These are phyloP conservation scores for Melaleuca alternifolia DNA, from an alignment of 345 rosid species.

Conservation along the genomic window DNA sequence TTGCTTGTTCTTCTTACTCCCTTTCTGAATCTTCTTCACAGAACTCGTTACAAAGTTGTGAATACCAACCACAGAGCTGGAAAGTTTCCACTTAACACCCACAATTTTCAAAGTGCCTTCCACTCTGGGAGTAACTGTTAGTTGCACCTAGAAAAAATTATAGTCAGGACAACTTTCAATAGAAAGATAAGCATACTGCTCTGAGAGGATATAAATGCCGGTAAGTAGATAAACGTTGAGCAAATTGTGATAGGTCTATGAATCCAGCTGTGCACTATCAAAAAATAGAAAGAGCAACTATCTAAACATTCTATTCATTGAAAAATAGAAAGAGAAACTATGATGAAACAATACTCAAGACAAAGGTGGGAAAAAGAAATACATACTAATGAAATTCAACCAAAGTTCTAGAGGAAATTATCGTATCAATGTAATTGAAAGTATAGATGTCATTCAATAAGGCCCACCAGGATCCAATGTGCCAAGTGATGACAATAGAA, in stretches of 20 bases:
- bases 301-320: background rate
- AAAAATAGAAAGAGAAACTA: background rate
- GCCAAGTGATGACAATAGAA: background rate
- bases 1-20: slow-evolving; percentile 42
- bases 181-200: background rate
- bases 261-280: background rate
- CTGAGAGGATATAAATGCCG: background rate
- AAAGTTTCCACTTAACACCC: slow-evolving; percentile 88
- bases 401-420: background rate
- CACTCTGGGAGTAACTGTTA: slow-evolving; percentile 64
- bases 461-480: background rate
- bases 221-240: background rate
- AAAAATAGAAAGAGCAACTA: background rate
- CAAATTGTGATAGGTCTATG: background rate
- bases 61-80: slow-evolving; percentile 69
- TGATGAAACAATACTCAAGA: background rate
- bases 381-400: background rate
- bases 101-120: slow-evolving; percentile 84
- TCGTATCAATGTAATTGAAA: background rate
- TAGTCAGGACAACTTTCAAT: background rate
- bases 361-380: background rate
- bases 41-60: slow-evolving; percentile 44
- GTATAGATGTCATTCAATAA: background rate
- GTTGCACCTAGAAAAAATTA: slow-evolving; percentile 54
- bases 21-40: slow-evolving; percentile 35